Evolutionary conservation across 108 stramenopile genomes (phyloP).

Genomic region (Asterionellopsis glacialis): DNA sequence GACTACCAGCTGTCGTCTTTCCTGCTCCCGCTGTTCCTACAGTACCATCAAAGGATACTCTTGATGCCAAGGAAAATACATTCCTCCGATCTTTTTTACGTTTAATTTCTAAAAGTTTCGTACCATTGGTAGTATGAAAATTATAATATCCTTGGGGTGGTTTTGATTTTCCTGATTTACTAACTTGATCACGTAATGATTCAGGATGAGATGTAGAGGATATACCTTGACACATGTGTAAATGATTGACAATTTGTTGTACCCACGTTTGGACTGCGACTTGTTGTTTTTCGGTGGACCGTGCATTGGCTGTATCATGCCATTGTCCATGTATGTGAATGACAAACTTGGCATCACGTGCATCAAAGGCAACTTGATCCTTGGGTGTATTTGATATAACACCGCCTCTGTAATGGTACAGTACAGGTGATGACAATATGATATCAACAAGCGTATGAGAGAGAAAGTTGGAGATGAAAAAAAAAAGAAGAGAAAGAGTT

Average conservation of each 20-base stretch:
- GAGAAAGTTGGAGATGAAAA: too few species aligned
- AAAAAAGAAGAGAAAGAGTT: too few species aligned
- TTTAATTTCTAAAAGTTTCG: not conserved
- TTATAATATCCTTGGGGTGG: slow-evolving; percentile 6
- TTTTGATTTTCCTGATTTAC: slow-evolving; percentile 1
- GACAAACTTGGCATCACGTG: slow-evolving; percentile 2
- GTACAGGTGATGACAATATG: too few species aligned
- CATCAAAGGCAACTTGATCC: slow-evolving; percentile 1
- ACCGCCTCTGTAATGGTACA: not conserved
- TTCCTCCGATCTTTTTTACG: slow-evolving; percentile 1
- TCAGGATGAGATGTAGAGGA: not conserved
- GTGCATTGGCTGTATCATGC: not conserved
- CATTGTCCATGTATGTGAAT: slow-evolving; percentile 11
- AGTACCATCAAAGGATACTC: not conserved
- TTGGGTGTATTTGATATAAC: not conserved
- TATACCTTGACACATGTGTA: slow-evolving; percentile 9
- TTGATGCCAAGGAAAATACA: slow-evolving; percentile 10
- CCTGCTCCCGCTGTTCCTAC: too few species aligned
- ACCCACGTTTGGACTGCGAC: not conserved
- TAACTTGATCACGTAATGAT: slow-evolving; percentile 2
- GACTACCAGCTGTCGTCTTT: too few species aligned
- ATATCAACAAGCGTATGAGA: too few species aligned
- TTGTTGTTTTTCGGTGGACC: not conserved
- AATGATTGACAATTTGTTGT: not conserved
- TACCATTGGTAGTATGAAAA: slow-evolving; percentile 2